phyloP scores from a whole-genome alignment of 2,329 filamentous ascomycete genomes.

The Pseudocercospora fijiensis region DNA sequence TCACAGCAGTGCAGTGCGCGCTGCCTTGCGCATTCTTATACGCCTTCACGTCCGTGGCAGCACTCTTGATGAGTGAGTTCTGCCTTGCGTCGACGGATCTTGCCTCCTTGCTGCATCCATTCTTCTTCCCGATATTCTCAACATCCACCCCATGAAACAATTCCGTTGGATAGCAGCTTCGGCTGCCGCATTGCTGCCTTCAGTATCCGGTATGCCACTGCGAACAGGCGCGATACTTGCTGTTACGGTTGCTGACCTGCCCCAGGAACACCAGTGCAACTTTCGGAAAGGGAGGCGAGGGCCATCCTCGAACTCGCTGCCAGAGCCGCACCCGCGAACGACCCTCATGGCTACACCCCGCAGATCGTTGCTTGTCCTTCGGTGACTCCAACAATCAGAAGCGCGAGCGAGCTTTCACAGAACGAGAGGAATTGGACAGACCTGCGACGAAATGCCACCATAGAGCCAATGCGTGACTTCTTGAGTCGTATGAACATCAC shows the following conservation, averaged over 20 bases:
- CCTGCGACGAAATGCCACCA: slow-evolving; percentile 68
- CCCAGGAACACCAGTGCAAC: slow-evolving; percentile 8
- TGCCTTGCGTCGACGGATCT: background rate
- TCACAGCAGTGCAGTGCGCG: background rate
- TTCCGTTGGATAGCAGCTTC: slow-evolving; percentile 6
- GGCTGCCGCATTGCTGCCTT: slow-evolving; percentile 3
- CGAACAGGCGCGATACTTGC: background rate
- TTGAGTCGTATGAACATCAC: slow-evolving; percentile 69
- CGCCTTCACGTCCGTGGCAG: background rate
- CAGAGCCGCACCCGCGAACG: slow-evolving; percentile 48
- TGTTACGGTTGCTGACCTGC: background rate
- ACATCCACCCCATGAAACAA: background rate
- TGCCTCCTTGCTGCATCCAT: background rate
- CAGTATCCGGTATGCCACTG: background rate
- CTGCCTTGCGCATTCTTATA: background rate
- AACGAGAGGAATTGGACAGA: slow-evolving; percentile 74
- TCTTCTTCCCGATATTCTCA: background rate
- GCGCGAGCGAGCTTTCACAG: slow-evolving; percentile 61
- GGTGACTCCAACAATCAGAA: slow-evolving; percentile 66
- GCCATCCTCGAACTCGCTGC: slow-evolving; percentile 9
- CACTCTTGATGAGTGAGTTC: background rate
- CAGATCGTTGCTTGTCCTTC: slow-evolving; percentile 66
- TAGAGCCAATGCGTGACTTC: slow-evolving; percentile 72
- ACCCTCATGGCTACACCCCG: slow-evolving; percentile 71
- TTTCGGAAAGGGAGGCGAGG: slow-evolving; percentile 3